Evolutionary conservation across 2,329 filamentous ascomycete species (phyloP).

Genomic region (Fusarium begoniae): DNA sequence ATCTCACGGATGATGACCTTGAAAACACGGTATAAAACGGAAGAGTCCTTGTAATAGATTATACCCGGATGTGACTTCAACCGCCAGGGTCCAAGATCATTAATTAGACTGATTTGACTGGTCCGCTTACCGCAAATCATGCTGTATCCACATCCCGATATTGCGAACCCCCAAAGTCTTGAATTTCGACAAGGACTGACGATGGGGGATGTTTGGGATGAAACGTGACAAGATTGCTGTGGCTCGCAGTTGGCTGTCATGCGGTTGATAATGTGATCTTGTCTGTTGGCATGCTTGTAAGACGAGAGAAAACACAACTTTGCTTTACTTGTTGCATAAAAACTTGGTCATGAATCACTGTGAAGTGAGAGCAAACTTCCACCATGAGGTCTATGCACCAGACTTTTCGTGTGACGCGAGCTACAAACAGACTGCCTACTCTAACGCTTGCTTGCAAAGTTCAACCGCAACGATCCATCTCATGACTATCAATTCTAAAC

Average conservation of each 20-base stretch:
- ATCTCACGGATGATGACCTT: not conserved
- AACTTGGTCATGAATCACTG: not conserved
- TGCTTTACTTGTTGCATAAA: not conserved
- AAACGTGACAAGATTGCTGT: not conserved
- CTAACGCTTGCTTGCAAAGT: not conserved
- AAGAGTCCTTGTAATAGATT: not conserved
- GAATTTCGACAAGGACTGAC: not conserved
- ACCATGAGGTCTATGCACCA: not conserved
- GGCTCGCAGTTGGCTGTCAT: not conserved
- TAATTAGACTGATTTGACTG: not conserved
- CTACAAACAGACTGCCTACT: not conserved
- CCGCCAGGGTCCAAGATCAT: not conserved
- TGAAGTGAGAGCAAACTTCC: not conserved
- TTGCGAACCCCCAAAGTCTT: conserved; percentile 18
- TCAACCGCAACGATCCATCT: accelerated
- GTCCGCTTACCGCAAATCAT: conserved; percentile 6
- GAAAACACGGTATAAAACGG: not conserved
- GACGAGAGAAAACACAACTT: not conserved
- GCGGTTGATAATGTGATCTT: too few species aligned
- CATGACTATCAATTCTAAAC: not conserved
- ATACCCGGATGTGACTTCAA: not conserved
- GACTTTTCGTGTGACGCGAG: not conserved
- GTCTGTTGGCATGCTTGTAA: not conserved
- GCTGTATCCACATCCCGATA: not conserved
- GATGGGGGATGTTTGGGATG: not conserved